phyloP scores from a whole-genome alignment of 306 rosid genomes.

The Quercus suber region DNA sequence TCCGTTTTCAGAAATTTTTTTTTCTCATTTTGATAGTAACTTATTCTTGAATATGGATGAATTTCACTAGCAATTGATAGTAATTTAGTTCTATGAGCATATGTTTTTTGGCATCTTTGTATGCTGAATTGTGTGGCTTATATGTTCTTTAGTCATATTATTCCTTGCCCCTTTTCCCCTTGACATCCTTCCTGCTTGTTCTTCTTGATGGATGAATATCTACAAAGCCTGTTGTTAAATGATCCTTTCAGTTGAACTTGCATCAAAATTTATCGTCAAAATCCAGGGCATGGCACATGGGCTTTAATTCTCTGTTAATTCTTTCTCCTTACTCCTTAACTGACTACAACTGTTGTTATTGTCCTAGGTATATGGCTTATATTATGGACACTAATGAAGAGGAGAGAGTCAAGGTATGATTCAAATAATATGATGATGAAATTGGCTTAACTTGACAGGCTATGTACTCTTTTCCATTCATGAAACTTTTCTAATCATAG shows the following conservation, averaged over 20 bases:
- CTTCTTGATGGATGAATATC: background rate
- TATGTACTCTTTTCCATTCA: constrained; percentile 3
- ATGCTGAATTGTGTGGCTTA: background rate
- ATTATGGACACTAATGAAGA: constrained; percentile 99
- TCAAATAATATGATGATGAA: background rate
- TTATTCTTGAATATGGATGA: background rate
- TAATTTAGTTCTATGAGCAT: background rate
- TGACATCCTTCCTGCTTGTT: background rate
- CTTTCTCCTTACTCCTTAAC: background rate
- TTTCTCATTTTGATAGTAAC: too few species aligned
- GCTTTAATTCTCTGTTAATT: background rate
- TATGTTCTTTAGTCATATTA: background rate
- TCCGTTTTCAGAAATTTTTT: too few species aligned
- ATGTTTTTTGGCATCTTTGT: background rate
- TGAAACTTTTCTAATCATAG: background rate
- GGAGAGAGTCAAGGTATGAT: constrained; percentile 83
- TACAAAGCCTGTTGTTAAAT: background rate
- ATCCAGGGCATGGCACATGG: background rate
- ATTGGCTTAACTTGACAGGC: constrained; percentile 1
- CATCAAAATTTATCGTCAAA: background rate
- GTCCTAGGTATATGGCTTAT: constrained; percentile 94
- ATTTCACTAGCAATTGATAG: background rate
- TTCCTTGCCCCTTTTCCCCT: background rate
- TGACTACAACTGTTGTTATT: constrained; percentile 8
- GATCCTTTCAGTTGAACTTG: background rate